phyloP scores from a whole-genome alignment of 305 asterid species.

The Coffea humblotiana region DNA sequence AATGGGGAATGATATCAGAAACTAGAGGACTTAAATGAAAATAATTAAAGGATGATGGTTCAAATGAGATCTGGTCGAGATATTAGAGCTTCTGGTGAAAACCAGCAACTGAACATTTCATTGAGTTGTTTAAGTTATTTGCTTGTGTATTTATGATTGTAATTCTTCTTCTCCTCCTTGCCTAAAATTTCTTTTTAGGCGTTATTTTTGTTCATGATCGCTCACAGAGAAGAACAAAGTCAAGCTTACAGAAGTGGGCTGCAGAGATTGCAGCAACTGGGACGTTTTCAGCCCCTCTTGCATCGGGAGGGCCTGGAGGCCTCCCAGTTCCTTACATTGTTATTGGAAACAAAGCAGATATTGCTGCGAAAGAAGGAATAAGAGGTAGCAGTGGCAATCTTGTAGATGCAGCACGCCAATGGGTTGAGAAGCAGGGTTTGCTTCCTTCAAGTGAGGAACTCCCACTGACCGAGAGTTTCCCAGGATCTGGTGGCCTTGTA shows the following conservation, averaged over 20 bases:
- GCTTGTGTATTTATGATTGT: conserved; percentile 7
- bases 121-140: background rate
- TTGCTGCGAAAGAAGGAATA: conserved; percentile 65
- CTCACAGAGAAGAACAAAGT: conserved; percentile 88
- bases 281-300: conserved; percentile 93
- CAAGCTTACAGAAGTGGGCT: conserved; percentile 92
- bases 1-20: background rate
- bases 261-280: conserved; percentile 81
- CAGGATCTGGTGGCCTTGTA: conserved; percentile 73
- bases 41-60: background rate
- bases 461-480: conserved; percentile 85
- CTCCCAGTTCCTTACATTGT: conserved; percentile 94
- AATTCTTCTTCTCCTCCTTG: background rate
- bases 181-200: conserved; percentile 43
- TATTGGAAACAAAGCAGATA: conserved; percentile 86
- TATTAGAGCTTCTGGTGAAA: background rate
- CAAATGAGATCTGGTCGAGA: background rate
- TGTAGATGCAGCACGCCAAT: conserved; percentile 92
- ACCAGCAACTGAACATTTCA: background rate
- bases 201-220: conserved; percentile 93
- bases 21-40: background rate
- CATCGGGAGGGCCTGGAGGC: conserved; percentile 93
- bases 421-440: conserved; percentile 98
- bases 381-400: conserved; percentile 98
- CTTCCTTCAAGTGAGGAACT: conserved; percentile 89